These are phyloP conservation scores for Starmerella powellii DNA, from an alignment of 805 yeast species.

Conservation along the genomic window DNA sequence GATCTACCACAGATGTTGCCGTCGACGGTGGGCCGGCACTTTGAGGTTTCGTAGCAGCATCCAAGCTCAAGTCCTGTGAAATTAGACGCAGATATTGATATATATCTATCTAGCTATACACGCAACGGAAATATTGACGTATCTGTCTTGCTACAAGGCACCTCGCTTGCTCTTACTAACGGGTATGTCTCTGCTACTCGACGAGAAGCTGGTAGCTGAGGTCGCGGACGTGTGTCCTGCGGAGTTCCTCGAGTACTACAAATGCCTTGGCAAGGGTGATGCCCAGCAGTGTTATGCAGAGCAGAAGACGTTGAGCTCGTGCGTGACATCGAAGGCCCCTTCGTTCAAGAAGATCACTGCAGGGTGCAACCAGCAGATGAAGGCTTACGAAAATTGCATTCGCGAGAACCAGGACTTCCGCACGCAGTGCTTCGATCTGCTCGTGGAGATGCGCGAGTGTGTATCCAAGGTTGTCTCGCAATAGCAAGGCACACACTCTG, in stretches of 20 bases:
- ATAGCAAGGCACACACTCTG: background rate
- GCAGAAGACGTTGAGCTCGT: constrained; percentile 46
- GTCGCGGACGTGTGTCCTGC: constrained; percentile 66
- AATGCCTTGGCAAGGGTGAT: constrained; percentile 50
- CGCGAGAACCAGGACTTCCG: constrained; percentile 35
- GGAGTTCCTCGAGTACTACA: constrained; percentile 58
- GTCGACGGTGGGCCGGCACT: too few species aligned
- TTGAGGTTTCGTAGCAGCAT: too few species aligned
- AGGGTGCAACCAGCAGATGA: constrained; percentile 46
- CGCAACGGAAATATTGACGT: too few species aligned
- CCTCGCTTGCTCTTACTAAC: too few species aligned
- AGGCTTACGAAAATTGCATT: constrained; percentile 57
- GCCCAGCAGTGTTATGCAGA: constrained; percentile 40
- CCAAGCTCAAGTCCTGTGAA: too few species aligned
- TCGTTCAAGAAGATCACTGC: constrained; percentile 56
- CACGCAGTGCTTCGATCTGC: constrained; percentile 42
- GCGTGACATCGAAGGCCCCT: constrained; percentile 58
- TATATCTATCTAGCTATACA: too few species aligned
- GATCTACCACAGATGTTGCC: too few species aligned
- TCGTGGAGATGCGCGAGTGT: constrained; percentile 53
- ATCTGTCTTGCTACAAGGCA: too few species aligned
- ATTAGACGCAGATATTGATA: too few species aligned
- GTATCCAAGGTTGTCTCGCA: constrained; percentile 30
- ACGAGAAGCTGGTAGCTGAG: constrained; percentile 66
- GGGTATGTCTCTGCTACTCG: constrained; percentile 40